phyloP scores from a whole-genome alignment of 768 basidiomycete species.

The Tylopilus rubrobrunneus region DNA sequence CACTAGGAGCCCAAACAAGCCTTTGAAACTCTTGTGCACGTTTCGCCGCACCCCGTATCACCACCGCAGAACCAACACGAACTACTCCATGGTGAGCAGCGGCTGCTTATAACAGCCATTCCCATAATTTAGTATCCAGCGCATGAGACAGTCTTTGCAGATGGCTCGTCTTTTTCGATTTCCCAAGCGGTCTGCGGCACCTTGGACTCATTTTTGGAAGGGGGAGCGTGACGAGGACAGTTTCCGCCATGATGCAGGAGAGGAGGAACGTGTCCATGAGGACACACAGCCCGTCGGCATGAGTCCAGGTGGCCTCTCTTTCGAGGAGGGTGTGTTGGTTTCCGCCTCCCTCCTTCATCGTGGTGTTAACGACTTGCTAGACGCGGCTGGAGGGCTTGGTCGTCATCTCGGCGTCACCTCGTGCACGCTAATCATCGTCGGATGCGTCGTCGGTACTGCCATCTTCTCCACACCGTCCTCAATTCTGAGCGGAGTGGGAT shows the following conservation, averaged over 20 bases:
- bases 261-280: background rate
- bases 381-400: constrained; percentile 53
- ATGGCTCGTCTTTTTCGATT: too few species aligned
- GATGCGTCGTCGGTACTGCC: constrained; percentile 57
- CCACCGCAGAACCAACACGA: too few species aligned
- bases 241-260: background rate
- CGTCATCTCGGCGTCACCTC: constrained; percentile 54
- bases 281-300: constrained; percentile 13
- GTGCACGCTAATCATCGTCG: constrained; percentile 55
- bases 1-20: too few species aligned
- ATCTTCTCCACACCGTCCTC: constrained; percentile 62
- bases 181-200: constrained; percentile 9
- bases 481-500: constrained; percentile 53
- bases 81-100: too few species aligned
- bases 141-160: background rate
- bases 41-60: too few species aligned
- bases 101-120: too few species aligned
- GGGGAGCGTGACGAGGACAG: background rate
- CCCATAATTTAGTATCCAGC: too few species aligned
- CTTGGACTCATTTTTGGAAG: constrained; percentile 6
- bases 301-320: constrained; percentile 44
- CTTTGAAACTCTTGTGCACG: too few species aligned
- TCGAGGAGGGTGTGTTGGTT: constrained; percentile 42
- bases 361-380: constrained; percentile 23
- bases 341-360: background rate